Evolutionary conservation across 2,329 filamentous ascomycete species (phyloP).

Genomic region (Curvularia sp.): DNA sequence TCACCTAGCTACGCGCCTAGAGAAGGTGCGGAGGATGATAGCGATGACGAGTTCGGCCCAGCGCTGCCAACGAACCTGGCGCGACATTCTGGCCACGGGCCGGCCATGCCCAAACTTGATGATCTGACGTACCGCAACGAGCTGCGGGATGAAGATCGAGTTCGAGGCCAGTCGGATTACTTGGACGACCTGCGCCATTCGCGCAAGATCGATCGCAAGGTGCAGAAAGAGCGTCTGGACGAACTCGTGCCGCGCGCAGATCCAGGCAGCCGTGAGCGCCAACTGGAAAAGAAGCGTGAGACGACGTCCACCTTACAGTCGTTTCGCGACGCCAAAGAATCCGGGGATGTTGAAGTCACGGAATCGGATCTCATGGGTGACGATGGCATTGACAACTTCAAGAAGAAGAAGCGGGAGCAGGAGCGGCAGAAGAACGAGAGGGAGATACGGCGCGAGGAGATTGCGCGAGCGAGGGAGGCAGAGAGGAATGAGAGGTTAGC

Average conservation of each 20-base stretch:
- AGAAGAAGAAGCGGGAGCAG: conserved; percentile 68
- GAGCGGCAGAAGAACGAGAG: conserved; percentile 81
- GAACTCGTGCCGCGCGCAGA: conserved; percentile 85
- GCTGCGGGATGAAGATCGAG: conserved; percentile 61
- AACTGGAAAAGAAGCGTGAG: conserved; percentile 83
- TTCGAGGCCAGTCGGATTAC: conserved; percentile 57
- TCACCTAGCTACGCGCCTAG: conserved; percentile 30
- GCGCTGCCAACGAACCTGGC: conserved; percentile 54
- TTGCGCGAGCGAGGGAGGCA: conserved; percentile 73
- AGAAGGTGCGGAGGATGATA: conserved; percentile 24
- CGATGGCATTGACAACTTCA: conserved; percentile 70
- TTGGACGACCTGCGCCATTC: conserved; percentile 64
- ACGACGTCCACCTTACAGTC: conserved; percentile 74
- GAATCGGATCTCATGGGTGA: conserved; percentile 82
- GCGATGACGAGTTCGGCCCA: conserved; percentile 61
- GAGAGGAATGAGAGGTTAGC: conserved; percentile 80
- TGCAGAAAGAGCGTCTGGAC: conserved; percentile 76
- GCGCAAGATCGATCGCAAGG: conserved; percentile 69
- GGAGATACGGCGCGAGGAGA: conserved; percentile 82
- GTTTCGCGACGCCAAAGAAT: conserved; percentile 72
- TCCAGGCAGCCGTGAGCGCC: conserved; percentile 79
- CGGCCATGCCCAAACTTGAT: conserved; percentile 71
- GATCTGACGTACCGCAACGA: conserved; percentile 74
- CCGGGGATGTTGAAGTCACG: conserved; percentile 68
- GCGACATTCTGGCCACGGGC: conserved; percentile 55